These are phyloP conservation scores for Fusarium virguliforme DNA, from an alignment of 2,329 filamentous ascomycete genomes.

Conservation along the genomic window DNA sequence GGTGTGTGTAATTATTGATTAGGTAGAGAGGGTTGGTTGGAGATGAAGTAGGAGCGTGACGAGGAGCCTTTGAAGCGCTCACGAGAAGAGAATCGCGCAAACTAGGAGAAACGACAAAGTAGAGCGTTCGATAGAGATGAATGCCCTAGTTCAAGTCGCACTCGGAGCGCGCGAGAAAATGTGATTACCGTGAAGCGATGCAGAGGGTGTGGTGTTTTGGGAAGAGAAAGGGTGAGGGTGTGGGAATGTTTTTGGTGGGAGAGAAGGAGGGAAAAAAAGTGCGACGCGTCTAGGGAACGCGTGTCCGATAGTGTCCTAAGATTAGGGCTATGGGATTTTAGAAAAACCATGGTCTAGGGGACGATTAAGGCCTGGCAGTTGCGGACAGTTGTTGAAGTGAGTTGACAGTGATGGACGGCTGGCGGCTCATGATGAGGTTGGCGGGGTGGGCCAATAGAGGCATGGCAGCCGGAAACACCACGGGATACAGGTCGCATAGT, in stretches of 20 bases:
- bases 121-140: neutral
- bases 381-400: constrained; percentile 6
- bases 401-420: constrained; percentile 32
- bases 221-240: neutral
- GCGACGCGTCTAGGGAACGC: neutral
- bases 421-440: neutral
- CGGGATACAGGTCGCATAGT: neutral
- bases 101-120: neutral
- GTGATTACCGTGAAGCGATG: constrained; percentile 17
- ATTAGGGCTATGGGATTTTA: constrained; percentile 6
- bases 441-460: neutral
- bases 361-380: constrained; percentile 24
- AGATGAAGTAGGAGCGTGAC: neutral
- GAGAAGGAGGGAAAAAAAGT: neutral
- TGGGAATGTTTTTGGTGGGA: neutral
- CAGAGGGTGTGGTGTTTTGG: constrained; percentile 12
- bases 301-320: neutral
- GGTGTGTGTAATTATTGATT: neutral
- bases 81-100: constrained; percentile 4
- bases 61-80: constrained; percentile 7
- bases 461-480: neutral
- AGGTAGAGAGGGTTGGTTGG: neutral
- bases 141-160: constrained; percentile 8
- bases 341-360: neutral
- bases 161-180: constrained; percentile 21